Evolutionary conservation across 805 yeast genomes (phyloP), one percentile per base, ranked within the genome.

Genomic region (Cephaloascus albidus): DNA sequence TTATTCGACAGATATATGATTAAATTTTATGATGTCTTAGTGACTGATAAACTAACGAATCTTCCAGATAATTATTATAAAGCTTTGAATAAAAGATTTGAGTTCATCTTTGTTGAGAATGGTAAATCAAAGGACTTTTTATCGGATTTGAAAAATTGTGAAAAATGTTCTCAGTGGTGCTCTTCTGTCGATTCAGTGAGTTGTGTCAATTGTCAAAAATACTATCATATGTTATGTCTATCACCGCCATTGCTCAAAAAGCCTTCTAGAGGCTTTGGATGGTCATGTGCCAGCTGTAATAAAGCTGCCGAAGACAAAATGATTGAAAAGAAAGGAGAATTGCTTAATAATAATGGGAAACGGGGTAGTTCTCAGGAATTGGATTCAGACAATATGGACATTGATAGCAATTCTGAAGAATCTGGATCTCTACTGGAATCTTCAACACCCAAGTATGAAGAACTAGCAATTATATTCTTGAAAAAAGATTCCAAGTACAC

Each of bases 251-350:
- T 87, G 32, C 55, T 74, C 38, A 74, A 75, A 45, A 85, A 85
- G 51, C 96, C 96, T 1, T 79, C 85, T 35, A 63, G 94, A 41
- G 96, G 95, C 1, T 84, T 86, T 53, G 85, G 87, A 6, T 89
- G 96, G 96, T 73, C 86, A 19, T 88, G 97, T 64, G 89, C 85
- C 20, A 55, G 64, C 4, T 88, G 97, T 61, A 69, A 81, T n/a
- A 73, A 76, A 47, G 70, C 64, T 26, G 71, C 73, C 38, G 82
- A 78, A 43, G 55, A 59, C n/a, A 61, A 61, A 43, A 39, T 67
- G 43, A 46, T 46, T 20, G 62, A 52, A 35, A 58, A 56, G 34
- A 54, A 65, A 39, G 69, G 68, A 17, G 42, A 56, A 15, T 48
- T 60, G 57, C 43, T 60, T 18, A 54, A 54, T 14, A 51, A 57